phyloP scores from a whole-genome alignment of 78 protist genomes.

The Carpediemonas membranifera region DNA sequence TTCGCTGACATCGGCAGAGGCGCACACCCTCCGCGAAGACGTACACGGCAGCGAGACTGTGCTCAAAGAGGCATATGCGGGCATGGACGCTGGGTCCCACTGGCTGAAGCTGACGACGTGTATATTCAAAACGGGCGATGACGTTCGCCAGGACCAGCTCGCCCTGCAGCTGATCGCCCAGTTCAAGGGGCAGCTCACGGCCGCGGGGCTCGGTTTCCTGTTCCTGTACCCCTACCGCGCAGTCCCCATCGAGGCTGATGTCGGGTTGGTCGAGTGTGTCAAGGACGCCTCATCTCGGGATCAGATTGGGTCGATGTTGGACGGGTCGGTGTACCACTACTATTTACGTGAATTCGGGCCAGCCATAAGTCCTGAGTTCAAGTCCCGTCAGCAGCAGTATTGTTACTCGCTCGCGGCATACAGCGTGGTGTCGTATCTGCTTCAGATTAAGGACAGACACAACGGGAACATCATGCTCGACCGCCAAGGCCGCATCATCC shows the following conservation, averaged over 20 bases:
- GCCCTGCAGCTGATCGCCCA: not conserved
- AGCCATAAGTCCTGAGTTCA: not conserved
- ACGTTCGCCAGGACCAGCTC: not conserved
- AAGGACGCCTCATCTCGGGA: not conserved
- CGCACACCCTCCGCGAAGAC: too few relatives aligned
- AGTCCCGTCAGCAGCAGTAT: not conserved
- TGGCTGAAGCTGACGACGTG: too few relatives aligned
- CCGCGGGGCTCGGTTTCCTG: not conserved
- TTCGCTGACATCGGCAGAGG: too few relatives aligned
- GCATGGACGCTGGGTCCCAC: too few relatives aligned
- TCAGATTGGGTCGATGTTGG: not conserved
- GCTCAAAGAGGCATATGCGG: too few relatives aligned
- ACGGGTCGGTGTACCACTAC: not conserved
- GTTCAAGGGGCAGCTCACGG: not conserved
- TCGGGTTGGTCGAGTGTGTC: not conserved
- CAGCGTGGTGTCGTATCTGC: not conserved
- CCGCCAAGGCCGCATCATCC: constrained; percentile 11
- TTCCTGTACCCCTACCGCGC: not conserved
- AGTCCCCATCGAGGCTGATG: not conserved
- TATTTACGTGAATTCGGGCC: not conserved
- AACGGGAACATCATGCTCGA: constrained; percentile 31
- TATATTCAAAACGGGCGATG: not conserved
- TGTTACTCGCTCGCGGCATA: constrained; percentile 3
- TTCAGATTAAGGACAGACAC: constrained; percentile 16
- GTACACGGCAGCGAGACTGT: too few relatives aligned